Evolutionary conservation across 2,329 filamentous ascomycete species (phyloP), one percentile per base, ranked within the genome.

Genomic region (Pezicula carpinea): DNA sequence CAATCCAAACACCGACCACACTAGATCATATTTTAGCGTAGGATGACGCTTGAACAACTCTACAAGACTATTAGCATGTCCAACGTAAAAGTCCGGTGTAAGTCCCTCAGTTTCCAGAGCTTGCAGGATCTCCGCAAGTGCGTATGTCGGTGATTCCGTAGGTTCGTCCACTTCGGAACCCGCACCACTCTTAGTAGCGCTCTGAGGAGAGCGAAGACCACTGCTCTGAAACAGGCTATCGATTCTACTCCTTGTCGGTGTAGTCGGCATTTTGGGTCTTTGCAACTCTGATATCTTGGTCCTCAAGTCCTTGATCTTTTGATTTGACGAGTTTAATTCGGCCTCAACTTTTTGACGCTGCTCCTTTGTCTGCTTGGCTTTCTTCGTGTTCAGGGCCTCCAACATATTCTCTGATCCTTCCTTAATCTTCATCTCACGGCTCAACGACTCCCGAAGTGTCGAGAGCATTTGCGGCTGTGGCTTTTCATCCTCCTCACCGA

Each of bases 351-450:
- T 78, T 51, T 79, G 73, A 38, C 88, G 80, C 64, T 92, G 88
- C 50, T 92, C 92, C 64, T 91, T 95, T 53, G 87, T 87, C 66
- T 97, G 92, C 69, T 97, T 99, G 39, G 89, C 86, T 66, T 95
- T 96, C 69, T 99, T 99, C 38, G 83, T 80, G 65, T 96, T 89
- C 55, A 99, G 72, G 11, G 93, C 93, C 71, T 99, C 93, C 33
- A 99, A 75, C 80, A 99, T 84, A 65, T 99, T 99, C 73, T 99
- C 93, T 48, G 92, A 96, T 17, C 93, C 93, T 60, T 92, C 87
- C 68, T 95, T 96, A 64, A 99, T 97, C 74, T 97, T 97, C 71
- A 91, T 84, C 70, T 99, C 95, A 61, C 95, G 92, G 57, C 90
- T 92, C 54, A 99, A 85, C 61, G 85, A 81, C 59, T 96, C 91